phyloP scores from a whole-genome alignment of 192 early-diverging fungal species.

The Thamnidium elegans region DNA sequence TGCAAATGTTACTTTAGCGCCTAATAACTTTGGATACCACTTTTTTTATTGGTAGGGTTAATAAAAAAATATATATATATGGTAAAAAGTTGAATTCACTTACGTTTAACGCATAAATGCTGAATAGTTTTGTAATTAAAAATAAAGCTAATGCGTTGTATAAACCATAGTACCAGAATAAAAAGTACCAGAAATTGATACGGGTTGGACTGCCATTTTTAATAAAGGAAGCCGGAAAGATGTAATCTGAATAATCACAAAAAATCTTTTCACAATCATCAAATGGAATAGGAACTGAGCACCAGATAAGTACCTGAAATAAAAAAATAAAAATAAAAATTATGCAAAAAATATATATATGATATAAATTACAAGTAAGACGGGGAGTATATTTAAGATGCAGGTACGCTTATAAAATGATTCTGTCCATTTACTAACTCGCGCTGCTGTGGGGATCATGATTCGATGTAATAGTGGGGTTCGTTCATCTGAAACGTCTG shows the following conservation, averaged over 20 bases:
- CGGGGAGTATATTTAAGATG: slow-evolving; percentile 49
- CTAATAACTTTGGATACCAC: slow-evolving; percentile 73
- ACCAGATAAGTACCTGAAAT: slow-evolving; percentile 54
- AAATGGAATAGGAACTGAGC: slow-evolving; percentile 52
- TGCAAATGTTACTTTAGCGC: slow-evolving; percentile 58
- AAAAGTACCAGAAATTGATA: slow-evolving; percentile 80
- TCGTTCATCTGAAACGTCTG: slow-evolving; percentile 22
- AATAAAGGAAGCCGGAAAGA: neutral
- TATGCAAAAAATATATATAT: slow-evolving; percentile 26
- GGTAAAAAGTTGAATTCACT: neutral
- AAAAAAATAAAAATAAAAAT: slow-evolving; percentile 41
- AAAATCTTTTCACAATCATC: slow-evolving; percentile 27
- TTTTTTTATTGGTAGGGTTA: neutral
- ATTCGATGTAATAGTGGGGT: slow-evolving; percentile 34
- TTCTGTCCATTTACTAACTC: slow-evolving; percentile 39
- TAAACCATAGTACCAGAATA: slow-evolving; percentile 73
- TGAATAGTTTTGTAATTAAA: slow-evolving; percentile 76
- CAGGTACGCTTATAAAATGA: slow-evolving; percentile 37
- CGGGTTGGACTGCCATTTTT: slow-evolving; percentile 28
- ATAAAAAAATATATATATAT: neutral
- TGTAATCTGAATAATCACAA: slow-evolving; percentile 13
- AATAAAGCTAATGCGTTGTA: slow-evolving; percentile 72
- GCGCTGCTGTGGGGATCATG: slow-evolving; percentile 15
- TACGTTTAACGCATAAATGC: slow-evolving; percentile 68
- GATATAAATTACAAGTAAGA: slow-evolving; percentile 25